Evolutionary conservation across 2,329 filamentous ascomycete species (phyloP).

Genomic region (Clarireedia hainanense): DNA sequence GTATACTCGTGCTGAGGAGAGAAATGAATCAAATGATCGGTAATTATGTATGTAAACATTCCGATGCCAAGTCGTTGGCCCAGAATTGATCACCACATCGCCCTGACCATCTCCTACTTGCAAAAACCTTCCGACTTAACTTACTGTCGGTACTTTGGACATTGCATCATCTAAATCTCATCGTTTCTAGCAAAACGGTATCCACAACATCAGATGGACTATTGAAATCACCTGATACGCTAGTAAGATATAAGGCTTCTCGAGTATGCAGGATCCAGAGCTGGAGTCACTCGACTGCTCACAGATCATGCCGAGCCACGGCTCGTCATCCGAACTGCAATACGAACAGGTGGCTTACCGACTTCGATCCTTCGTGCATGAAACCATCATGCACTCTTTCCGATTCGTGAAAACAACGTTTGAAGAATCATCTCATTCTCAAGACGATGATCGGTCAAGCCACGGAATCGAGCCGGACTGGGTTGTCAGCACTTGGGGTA

Average conservation of each 20-base stretch:
- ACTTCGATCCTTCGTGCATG: background rate
- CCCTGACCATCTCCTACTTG: no score
- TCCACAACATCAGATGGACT: no score
- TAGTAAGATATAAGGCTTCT: background rate
- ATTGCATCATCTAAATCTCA: no score
- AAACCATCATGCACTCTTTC: background rate
- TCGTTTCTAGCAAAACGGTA: no score
- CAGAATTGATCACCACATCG: no score
- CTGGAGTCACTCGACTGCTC: background rate
- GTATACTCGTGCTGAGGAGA: background rate
- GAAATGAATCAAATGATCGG: background rate
- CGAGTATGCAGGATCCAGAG: background rate
- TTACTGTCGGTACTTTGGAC: no score
- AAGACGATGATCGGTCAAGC: no score
- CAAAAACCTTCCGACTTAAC: background rate
- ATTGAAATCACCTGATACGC: no score
- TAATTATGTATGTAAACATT: background rate
- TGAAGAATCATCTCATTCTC: no score
- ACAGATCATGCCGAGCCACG: background rate
- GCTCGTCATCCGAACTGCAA: background rate
- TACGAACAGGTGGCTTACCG: background rate
- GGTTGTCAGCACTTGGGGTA: no score
- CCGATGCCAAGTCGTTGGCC: background rate
- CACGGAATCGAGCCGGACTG: no score
- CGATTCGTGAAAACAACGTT: background rate